Evolutionary conservation across 352 stramenopile genomes (phyloP).

Genomic region (Globisporangium perplexum): DNA sequence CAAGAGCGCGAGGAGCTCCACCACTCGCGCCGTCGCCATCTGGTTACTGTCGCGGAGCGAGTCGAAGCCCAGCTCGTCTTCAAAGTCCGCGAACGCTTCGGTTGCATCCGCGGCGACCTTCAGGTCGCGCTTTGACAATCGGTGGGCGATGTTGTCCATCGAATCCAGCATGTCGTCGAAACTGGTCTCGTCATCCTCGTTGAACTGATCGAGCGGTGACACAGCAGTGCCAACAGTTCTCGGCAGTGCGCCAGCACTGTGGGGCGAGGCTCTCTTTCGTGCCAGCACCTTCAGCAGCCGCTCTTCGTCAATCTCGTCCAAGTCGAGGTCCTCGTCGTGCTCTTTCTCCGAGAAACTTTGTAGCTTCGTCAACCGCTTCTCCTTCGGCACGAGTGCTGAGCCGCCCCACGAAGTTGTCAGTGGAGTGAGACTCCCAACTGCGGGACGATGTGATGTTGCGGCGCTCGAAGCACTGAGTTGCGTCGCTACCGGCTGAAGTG

Average conservation of each 20-base stretch:
- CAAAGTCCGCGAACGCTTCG: conserved; percentile 56
- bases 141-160: conserved; percentile 1
- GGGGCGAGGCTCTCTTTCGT: conserved; percentile 25
- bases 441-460: neutral
- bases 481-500: neutral
- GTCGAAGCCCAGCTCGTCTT: conserved; percentile 82
- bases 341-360: conserved; percentile 65
- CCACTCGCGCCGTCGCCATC: conserved; percentile 64
- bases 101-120: conserved; percentile 11
- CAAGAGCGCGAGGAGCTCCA: conserved; percentile 70
- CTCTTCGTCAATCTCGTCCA: conserved; percentile 72
- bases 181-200: conserved; percentile 16
- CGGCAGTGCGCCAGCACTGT: conserved; percentile 1
- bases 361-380: conserved; percentile 63
- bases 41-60: conserved; percentile 68
- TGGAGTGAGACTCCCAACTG: neutral
- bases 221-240: neutral
- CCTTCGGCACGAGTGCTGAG: conserved; percentile 50
- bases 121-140: conserved; percentile 9
- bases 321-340: conserved; percentile 46
- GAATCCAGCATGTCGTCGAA: conserved; percentile 13
- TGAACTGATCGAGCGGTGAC: neutral
- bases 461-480: too few species aligned
- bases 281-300: conserved; percentile 40
- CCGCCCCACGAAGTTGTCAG: conserved; percentile 43